These are phyloP conservation scores for Saturnispora kantuleensis DNA, from an alignment of 805 yeast genomes.

Conservation along the genomic window DNA sequence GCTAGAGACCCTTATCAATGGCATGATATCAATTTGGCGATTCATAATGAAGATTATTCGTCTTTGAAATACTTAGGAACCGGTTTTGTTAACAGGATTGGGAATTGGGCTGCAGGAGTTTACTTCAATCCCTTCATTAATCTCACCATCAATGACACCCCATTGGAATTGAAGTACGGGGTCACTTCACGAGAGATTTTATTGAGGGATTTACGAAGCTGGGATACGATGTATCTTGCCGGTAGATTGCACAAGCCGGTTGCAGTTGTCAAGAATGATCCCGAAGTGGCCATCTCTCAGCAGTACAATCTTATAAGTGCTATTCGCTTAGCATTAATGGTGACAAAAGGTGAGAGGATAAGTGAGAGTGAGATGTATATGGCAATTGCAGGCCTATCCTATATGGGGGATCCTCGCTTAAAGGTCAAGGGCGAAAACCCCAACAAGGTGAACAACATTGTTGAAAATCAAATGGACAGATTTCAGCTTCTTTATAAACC, in stretches of 20 bases:
- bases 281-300: slow-evolving; percentile 54
- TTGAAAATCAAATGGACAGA: slow-evolving; percentile 56
- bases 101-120: slow-evolving; percentile 76
- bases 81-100: slow-evolving; percentile 44
- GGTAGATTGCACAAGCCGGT: slow-evolving; percentile 95
- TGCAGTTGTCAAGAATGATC: slow-evolving; percentile 56
- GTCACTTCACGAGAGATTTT: slow-evolving; percentile 57
- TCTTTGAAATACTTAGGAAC: slow-evolving; percentile 52
- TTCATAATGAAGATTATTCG: slow-evolving; percentile 72
- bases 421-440: slow-evolving; percentile 87
- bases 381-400: slow-evolving; percentile 71
- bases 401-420: slow-evolving; percentile 86
- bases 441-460: slow-evolving; percentile 77
- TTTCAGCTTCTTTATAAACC: slow-evolving; percentile 75
- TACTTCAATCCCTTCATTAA: slow-evolving; percentile 87
- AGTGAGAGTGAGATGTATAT: slow-evolving; percentile 49
- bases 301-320: slow-evolving; percentile 75
- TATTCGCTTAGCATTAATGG: slow-evolving; percentile 52
- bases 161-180: slow-evolving; percentile 65
- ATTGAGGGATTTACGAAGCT: slow-evolving; percentile 61
- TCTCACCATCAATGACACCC: slow-evolving; percentile 35
- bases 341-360: slow-evolving; percentile 32
- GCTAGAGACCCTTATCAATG: slow-evolving; percentile 68
- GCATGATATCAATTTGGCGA: slow-evolving; percentile 63
- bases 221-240: slow-evolving; percentile 81